These are phyloP conservation scores for Zymoseptoria brevis DNA, from an alignment of 2,329 filamentous ascomycete species.

Conservation along the genomic window DNA sequence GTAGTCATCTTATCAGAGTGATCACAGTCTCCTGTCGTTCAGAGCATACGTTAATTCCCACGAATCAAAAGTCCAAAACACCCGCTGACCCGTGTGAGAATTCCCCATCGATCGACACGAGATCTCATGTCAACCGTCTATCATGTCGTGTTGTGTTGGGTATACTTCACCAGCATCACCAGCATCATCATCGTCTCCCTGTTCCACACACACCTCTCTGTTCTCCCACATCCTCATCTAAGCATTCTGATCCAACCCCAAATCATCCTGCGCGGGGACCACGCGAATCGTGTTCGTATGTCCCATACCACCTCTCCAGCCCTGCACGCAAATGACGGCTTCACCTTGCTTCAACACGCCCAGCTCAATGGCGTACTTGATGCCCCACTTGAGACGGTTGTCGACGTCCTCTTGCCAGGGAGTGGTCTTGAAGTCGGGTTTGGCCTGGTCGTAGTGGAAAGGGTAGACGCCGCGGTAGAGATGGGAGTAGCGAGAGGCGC, in stretches of 20 bases:
- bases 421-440: constrained; percentile 86
- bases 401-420: constrained; percentile 99
- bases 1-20: background rate
- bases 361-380: constrained; percentile 77
- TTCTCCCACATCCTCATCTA: too few species aligned
- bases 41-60: background rate
- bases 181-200: too few species aligned
- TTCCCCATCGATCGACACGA: background rate
- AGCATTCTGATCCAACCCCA: constrained; percentile 43
- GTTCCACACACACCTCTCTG: too few species aligned
- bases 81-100: background rate
- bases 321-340: constrained; percentile 74
- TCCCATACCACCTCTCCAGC: constrained; percentile 86
- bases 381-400: constrained; percentile 93
- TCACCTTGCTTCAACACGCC: constrained; percentile 65
- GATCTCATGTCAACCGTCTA: background rate
- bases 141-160: background rate
- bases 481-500: constrained; percentile 81
- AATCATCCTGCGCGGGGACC: constrained; percentile 43
- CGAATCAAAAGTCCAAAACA: background rate
- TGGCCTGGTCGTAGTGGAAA: constrained; percentile 85
- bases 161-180: too few species aligned
- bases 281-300: constrained; percentile 72
- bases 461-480: constrained; percentile 97
- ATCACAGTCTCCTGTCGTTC: background rate